Conservation (phyloP, 805 yeast species). For the Yarrowia deformans region DNA sequence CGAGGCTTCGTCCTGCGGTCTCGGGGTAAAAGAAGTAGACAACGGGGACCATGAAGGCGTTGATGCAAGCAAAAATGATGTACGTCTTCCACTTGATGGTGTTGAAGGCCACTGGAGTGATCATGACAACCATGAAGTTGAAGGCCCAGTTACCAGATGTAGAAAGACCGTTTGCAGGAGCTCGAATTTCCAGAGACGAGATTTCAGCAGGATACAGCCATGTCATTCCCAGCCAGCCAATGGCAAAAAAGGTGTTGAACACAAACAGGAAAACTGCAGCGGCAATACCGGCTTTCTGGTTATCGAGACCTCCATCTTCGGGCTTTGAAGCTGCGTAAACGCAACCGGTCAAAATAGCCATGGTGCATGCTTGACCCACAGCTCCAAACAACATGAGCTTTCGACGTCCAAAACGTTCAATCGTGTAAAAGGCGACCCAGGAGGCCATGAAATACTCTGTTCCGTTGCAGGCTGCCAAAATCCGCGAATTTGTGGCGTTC, state of each 20-base stretch:
- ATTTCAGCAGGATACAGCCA: conserved; percentile 37
- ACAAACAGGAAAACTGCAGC: conserved; percentile 30
- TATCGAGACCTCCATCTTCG: conserved; percentile 31
- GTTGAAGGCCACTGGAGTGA: conserved; percentile 37
- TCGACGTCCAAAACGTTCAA: conserved; percentile 68
- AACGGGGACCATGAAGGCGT: conserved; percentile 29
- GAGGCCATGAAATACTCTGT: conserved; percentile 69
- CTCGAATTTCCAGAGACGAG: conserved; percentile 18
- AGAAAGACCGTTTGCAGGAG: conserved; percentile 26
- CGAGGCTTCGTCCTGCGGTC: conserved; percentile 23
- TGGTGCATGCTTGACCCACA: conserved; percentile 59
- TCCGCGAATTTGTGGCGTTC: conserved; percentile 40
- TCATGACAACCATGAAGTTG: conserved; percentile 30
- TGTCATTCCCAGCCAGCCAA: conserved; percentile 30
- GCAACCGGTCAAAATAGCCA: conserved; percentile 43
- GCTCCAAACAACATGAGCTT: conserved; percentile 74
- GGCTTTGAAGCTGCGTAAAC: conserved; percentile 20
- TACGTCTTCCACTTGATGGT: conserved; percentile 27
- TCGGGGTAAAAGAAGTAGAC: conserved; percentile 36
- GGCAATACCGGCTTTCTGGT: conserved; percentile 8
- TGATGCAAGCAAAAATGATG: conserved; percentile 35
- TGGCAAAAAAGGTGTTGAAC: conserved; percentile 31
- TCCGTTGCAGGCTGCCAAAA: conserved; percentile 46
- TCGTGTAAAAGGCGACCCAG: conserved; percentile 56
- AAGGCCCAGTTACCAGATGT: conserved; percentile 27